phyloP scores from a whole-genome alignment of 208 protist species.

The Tritrichomonas foetus region DNA sequence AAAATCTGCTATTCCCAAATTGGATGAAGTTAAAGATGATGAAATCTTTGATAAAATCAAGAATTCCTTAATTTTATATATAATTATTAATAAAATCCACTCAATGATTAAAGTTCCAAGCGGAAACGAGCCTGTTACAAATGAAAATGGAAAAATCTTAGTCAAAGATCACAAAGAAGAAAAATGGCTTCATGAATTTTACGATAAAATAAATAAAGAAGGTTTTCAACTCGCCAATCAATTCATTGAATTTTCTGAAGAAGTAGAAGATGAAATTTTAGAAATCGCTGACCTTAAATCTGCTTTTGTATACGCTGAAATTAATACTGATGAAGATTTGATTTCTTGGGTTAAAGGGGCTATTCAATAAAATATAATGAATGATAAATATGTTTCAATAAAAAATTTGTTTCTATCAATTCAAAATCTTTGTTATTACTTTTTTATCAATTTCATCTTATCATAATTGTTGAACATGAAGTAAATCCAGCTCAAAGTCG shows the following conservation, averaged over 20 bases:
- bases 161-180: not conserved
- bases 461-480: too few relatives aligned
- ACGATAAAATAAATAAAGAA: not conserved
- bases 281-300: not conserved
- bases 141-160: not conserved
- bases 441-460: too few relatives aligned
- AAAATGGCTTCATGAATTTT: too few relatives aligned
- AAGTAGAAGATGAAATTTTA: slow-evolving; percentile 15
- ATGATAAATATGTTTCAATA: too few relatives aligned
- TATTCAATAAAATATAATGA: too few relatives aligned
- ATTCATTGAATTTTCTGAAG: not conserved
- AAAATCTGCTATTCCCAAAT: not conserved
- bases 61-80: not conserved
- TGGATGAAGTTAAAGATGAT: not conserved
- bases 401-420: too few relatives aligned
- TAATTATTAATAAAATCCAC: not conserved
- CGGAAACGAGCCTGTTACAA: not conserved
- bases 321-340: not conserved
- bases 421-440: too few relatives aligned
- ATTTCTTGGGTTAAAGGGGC: too few relatives aligned
- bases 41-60: not conserved
- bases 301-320: not conserved
- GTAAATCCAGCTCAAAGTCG: too few relatives aligned
- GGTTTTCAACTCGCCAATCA: not conserved
- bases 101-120: not conserved